These are phyloP conservation scores for Phellopilus nigrolimitatus DNA, from an alignment of 1,284 basidiomycete species.

Conservation along the genomic window DNA sequence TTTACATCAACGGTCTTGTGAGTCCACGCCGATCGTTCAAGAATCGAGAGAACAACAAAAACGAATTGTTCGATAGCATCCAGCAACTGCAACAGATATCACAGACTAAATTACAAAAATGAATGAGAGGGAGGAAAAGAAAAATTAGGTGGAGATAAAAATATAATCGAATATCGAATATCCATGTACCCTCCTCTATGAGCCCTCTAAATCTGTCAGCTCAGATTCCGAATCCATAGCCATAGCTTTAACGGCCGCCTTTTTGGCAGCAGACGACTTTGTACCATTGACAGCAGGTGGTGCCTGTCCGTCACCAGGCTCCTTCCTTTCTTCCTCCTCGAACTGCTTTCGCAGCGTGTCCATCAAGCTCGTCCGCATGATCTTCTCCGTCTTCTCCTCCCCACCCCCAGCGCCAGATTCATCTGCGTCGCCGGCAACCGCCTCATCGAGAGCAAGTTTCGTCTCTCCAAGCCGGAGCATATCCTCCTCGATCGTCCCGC, in stretches of 20 bases:
- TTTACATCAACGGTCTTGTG: background rate
- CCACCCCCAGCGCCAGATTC: slow-evolving; percentile 42
- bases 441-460: slow-evolving; percentile 88
- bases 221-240: slow-evolving; percentile 10
- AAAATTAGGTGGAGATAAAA: background rate
- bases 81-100: background rate
- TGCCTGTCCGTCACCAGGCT: slow-evolving; percentile 12
- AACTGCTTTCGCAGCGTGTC: slow-evolving; percentile 73
- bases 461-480: slow-evolving; percentile 88
- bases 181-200: background rate
- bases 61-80: background rate
- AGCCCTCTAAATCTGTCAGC: slow-evolving; percentile 19
- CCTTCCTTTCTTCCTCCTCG: slow-evolving; percentile 33
- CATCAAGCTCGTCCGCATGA: slow-evolving; percentile 80
- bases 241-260: background rate
- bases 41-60: slow-evolving; percentile 1
- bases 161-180: background rate
- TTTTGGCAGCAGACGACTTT: slow-evolving; percentile 6
- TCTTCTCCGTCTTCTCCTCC: slow-evolving; percentile 65
- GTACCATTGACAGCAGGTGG: slow-evolving; percentile 5
- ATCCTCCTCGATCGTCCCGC: slow-evolving; percentile 93
- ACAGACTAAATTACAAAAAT: background rate
- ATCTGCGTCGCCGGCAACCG: slow-evolving; percentile 75
- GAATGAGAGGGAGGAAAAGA: background rate
- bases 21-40: background rate